phyloP scores from a whole-genome alignment of 2,329 filamentous ascomycete species.

The Incumbomyces lentus region DNA sequence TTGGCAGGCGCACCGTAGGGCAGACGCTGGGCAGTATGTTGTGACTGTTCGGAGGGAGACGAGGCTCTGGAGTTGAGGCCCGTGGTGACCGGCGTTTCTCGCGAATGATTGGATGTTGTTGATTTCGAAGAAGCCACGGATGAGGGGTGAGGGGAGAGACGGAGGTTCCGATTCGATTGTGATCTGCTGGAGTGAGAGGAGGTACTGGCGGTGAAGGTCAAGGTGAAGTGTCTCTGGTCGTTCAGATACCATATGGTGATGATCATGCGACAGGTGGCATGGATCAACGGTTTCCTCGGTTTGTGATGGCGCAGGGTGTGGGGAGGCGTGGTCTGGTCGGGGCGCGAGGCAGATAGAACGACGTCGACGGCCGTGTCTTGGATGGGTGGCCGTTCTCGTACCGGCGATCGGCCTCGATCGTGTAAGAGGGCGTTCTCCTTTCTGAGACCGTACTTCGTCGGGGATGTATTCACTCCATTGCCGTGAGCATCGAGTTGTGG shows the following conservation, averaged over 20 bases:
- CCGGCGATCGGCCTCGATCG: conserved; percentile 10
- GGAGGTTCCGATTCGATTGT: conserved; percentile 5
- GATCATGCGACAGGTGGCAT: conserved; percentile 61
- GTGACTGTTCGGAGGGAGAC: conserved; percentile 44
- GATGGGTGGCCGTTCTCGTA: conserved; percentile 26
- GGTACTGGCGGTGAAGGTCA: conserved; percentile 54
- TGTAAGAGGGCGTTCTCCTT: background rate
- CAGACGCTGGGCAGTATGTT: conserved; percentile 50
- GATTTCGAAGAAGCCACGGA: conserved; percentile 15
- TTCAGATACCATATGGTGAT: conserved; percentile 65
- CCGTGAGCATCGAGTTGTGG: background rate
- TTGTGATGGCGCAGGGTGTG: conserved; percentile 22
- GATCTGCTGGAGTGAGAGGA: background rate
- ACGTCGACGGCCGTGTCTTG: conserved; percentile 59
- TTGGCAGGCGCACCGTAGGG: conserved; percentile 55
- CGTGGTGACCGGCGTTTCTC: conserved; percentile 19
- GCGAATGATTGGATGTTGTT: conserved; percentile 15
- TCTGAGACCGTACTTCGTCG: conserved; percentile 3
- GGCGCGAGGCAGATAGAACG: conserved; percentile 46
- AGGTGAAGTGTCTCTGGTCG: conserved; percentile 57
- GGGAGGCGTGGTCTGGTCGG: conserved; percentile 26
- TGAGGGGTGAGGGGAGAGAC: conserved; percentile 8
- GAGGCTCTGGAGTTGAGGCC: conserved; percentile 30
- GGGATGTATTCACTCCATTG: conserved; percentile 13
- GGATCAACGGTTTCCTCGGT: conserved; percentile 30